Conservation (phyloP, 768 basidiomycete species). For the Auriscalpium vulgare region DNA sequence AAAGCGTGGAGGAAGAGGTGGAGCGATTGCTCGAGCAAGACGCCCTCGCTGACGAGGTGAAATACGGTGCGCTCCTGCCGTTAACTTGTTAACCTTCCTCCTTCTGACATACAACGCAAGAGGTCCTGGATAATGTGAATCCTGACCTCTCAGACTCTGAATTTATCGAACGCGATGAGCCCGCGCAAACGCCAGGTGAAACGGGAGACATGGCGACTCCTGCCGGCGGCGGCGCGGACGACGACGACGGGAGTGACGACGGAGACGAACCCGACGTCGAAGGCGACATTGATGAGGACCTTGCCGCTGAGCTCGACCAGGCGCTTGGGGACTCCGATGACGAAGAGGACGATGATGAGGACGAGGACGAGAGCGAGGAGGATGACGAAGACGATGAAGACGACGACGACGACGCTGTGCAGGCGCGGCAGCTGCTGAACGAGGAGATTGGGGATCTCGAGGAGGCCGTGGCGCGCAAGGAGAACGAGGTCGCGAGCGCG, state of each 20-base stretch:
- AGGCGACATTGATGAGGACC: slow-evolving; percentile 81
- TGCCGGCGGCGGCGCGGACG: slow-evolving; percentile 46
- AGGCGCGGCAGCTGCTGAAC: slow-evolving; percentile 71
- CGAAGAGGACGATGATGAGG: slow-evolving; percentile 57
- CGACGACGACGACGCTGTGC: slow-evolving; percentile 65
- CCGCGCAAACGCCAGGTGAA: slow-evolving; percentile 67
- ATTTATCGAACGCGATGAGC: slow-evolving; percentile 60
- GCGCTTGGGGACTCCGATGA: slow-evolving; percentile 71
- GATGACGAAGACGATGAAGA: slow-evolving; percentile 59
- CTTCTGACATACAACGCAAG: slow-evolving; percentile 27
- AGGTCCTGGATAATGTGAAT: slow-evolving; percentile 84
- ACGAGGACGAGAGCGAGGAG: slow-evolving; percentile 54
- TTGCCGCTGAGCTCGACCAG: slow-evolving; percentile 80
- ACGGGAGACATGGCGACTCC: slow-evolving; percentile 55
- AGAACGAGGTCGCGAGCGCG: slow-evolving; percentile 72
- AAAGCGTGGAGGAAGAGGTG: slow-evolving; percentile 90
- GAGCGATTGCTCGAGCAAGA: slow-evolving; percentile 82
- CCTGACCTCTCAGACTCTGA: slow-evolving; percentile 88
- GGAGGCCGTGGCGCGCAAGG: slow-evolving; percentile 81
- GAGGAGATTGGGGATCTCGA: slow-evolving; percentile 89
- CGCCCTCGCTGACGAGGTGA: slow-evolving; percentile 61
- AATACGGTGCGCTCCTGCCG: slow-evolving; percentile 47
- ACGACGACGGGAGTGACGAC: slow-evolving; percentile 51
- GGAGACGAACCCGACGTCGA: slow-evolving; percentile 54
- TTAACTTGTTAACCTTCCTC: not conserved